phyloP scores from a whole-genome alignment of 2,329 filamentous ascomycete species.

The Coniochaeta sp. region DNA sequence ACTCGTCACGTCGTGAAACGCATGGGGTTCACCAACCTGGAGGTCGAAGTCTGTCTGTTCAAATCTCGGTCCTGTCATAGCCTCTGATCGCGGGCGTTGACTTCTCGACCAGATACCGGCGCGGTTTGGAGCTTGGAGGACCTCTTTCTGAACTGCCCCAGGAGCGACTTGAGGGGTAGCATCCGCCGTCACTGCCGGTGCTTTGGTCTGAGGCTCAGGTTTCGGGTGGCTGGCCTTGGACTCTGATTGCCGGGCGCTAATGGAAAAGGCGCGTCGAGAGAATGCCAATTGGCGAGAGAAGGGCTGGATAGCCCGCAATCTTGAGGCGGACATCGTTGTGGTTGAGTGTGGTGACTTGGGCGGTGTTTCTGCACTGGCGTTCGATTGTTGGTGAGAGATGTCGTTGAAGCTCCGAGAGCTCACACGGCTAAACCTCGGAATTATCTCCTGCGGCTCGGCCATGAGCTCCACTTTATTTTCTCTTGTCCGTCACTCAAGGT shows the following conservation, averaged over 20 bases:
- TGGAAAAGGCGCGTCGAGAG: constrained; percentile 38
- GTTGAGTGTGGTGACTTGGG: constrained; percentile 3
- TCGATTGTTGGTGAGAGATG: background rate
- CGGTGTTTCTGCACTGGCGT: background rate
- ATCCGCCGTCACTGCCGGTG: constrained; percentile 28
- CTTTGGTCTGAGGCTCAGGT: constrained; percentile 2
- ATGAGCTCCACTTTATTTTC: background rate
- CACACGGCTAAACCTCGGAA: background rate
- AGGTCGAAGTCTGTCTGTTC: constrained; percentile 92
- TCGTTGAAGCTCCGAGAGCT: constrained; percentile 1
- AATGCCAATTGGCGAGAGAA: constrained; percentile 36
- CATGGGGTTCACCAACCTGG: constrained; percentile 56
- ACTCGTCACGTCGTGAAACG: background rate
- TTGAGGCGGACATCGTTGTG: constrained; percentile 38
- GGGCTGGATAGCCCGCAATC: constrained; percentile 30
- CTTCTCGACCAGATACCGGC: constrained; percentile 73
- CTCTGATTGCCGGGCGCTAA: constrained; percentile 39
- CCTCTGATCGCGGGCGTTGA: constrained; percentile 71
- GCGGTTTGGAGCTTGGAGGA: constrained; percentile 77
- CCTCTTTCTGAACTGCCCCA: constrained; percentile 33
- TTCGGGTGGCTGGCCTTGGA: constrained; percentile 15
- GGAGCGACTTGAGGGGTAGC: constrained; percentile 35
- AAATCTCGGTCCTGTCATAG: constrained; percentile 91
- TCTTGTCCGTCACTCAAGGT: background rate
- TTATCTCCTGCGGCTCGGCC: background rate